A percentile compares a stretch with the other conserved stretches of the same genome.
These are phyloP conservation scores for Senna tora DNA, from an alignment of 306 rosid genomes.

Conservation along the genomic window DNA sequence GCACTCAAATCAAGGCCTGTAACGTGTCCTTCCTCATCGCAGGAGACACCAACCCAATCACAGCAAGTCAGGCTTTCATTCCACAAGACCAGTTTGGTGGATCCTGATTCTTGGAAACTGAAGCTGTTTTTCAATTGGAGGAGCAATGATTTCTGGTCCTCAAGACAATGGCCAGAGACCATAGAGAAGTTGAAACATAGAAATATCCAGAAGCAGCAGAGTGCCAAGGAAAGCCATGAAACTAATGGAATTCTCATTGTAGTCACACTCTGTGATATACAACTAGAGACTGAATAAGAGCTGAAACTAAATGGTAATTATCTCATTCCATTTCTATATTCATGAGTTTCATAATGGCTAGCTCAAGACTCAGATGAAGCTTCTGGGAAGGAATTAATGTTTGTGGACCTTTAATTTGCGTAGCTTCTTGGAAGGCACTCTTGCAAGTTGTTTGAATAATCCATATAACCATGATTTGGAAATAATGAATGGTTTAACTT, in stretches of 20 bases:
- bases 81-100: neutral
- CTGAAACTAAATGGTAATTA: too few relatives aligned
- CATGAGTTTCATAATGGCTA: too few relatives aligned
- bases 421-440: too few relatives aligned
- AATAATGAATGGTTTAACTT: too few relatives aligned
- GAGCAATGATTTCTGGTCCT: constrained; percentile 42
- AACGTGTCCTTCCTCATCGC: neutral
- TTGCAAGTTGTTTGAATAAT: too few relatives aligned
- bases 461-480: too few relatives aligned
- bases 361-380: too few relatives aligned
- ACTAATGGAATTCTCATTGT: neutral
- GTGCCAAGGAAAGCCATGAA: neutral
- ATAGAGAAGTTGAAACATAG: neutral
- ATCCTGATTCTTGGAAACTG: neutral
- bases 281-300: too few relatives aligned
- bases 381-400: too few relatives aligned
- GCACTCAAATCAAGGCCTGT: neutral
- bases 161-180: constrained; percentile 25
- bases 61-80: neutral
- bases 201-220: neutral
- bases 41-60: neutral
- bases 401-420: too few relatives aligned
- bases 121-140: constrained; percentile 43
- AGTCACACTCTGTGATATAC: too few relatives aligned
- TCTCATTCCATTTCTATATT: too few relatives aligned